Evolutionary conservation across 2,329 filamentous ascomycete species (phyloP), one percentile per base, ranked within the genome.

Genomic region (Trichoderma hamatum): DNA sequence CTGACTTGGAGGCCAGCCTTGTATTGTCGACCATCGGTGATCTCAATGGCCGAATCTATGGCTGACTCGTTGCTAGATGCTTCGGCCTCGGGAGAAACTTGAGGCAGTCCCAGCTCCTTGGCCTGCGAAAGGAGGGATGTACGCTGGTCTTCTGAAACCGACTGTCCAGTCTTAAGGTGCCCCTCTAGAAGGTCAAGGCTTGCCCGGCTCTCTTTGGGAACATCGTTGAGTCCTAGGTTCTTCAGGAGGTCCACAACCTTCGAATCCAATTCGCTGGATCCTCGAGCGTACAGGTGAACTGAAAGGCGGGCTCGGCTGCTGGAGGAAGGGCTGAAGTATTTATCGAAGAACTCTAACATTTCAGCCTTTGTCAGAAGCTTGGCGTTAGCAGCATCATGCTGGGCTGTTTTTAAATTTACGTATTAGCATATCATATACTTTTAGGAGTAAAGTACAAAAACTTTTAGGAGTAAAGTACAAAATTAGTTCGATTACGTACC

Each of bases 281-380:
- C 85, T 76, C 95, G 92, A 0, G 95, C 95, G 67, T 91, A 86
- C 28, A 98, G 84, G 76, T 98, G 92, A 19, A 97, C 88, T 0
- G 93, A 90, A 7, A 96, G 80, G 77, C 97, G 97, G n/a, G 93
- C 90, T 60, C 96, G 88, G 0, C 82, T 83, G 0, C 85, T 80
- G 3, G 95, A 97, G 1, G 84, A 81, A 0, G 94, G 94, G 70
- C 89, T 86, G 73, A 99, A 92, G 80, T 89, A 92, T 30, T 87
- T 85, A 36, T 88, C 82, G 82, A 89, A 98, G 80, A 97, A 98
- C 10, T 89, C 85, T 30, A 93, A 77, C 79, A 99, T 88, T 67
- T 97, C 92, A 0, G 85, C 78, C 80, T 97, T 97, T 61, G 89
- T 94, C 62, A 98, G 82, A 4, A 83, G 81, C 75, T 90, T 90